phyloP scores from a whole-genome alignment of 805 yeast species.

The Metschnikowia orientalis region DNA sequence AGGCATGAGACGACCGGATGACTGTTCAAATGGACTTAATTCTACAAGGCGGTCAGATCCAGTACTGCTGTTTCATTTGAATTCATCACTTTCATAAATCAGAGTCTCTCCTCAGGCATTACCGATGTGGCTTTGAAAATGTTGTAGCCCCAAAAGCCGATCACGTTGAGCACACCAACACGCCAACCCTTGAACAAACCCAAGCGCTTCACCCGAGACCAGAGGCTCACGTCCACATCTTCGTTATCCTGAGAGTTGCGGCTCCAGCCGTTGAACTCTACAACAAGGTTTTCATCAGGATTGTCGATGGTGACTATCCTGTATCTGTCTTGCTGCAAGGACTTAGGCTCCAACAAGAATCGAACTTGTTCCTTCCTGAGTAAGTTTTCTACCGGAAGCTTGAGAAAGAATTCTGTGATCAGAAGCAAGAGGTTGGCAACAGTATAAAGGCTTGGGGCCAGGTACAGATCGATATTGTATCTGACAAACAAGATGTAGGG shows the following conservation, averaged over 20 bases:
- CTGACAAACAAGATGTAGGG: slow-evolving; percentile 58
- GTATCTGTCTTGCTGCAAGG: slow-evolving; percentile 31
- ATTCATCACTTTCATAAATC: background rate
- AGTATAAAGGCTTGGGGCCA: slow-evolving; percentile 58
- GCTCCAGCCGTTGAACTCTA: slow-evolving; percentile 35
- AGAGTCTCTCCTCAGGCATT: slow-evolving; percentile 18
- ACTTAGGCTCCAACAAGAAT: slow-evolving; percentile 46
- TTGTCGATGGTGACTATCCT: slow-evolving; percentile 41
- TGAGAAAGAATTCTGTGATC: slow-evolving; percentile 63
- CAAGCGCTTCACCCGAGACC: slow-evolving; percentile 29
- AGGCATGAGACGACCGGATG: too few relatives aligned
- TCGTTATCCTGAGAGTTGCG: slow-evolving; percentile 4
- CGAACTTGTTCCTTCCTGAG: slow-evolving; percentile 79
- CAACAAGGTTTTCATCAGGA: slow-evolving; percentile 49
- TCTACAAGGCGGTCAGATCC: too few relatives aligned
- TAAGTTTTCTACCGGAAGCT: slow-evolving; percentile 83
- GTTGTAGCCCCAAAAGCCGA: slow-evolving; percentile 79
- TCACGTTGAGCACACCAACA: slow-evolving; percentile 70
- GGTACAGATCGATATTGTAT: slow-evolving; percentile 62
- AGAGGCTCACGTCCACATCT: slow-evolving; percentile 38
- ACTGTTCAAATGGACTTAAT: too few relatives aligned
- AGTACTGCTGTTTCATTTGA: too few relatives aligned
- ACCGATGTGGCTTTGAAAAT: slow-evolving; percentile 46
- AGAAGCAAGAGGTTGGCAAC: slow-evolving; percentile 57
- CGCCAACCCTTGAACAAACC: slow-evolving; percentile 85